Conservation (phyloP, 805 yeast species). For the Metschnikowia vanudenii region DNA sequence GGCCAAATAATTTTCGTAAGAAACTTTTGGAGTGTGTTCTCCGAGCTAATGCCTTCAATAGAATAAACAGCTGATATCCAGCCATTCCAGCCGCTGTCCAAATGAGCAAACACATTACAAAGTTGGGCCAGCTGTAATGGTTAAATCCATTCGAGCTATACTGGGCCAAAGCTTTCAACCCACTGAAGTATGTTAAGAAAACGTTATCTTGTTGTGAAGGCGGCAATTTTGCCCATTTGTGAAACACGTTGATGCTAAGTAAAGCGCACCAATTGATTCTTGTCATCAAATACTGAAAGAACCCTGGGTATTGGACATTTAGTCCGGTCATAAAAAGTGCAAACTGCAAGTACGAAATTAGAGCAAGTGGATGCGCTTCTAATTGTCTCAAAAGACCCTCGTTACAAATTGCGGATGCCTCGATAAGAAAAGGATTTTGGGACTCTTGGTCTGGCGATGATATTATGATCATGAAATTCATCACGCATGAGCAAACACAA, state of each 20-base stretch:
- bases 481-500: constrained; percentile 39
- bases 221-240: constrained; percentile 8
- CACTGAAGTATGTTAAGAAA: constrained; percentile 41
- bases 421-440: constrained; percentile 47
- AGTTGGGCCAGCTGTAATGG: constrained; percentile 42
- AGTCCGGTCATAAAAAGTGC: constrained; percentile 56
- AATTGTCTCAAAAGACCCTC: constrained; percentile 53
- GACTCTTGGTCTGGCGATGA: constrained; percentile 60
- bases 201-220: constrained; percentile 30
- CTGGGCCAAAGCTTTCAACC: constrained; percentile 39
- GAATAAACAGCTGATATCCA: constrained; percentile 22
- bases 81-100: constrained; percentile 28
- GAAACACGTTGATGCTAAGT: constrained; percentile 32
- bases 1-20: constrained; percentile 8
- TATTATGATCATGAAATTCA: constrained; percentile 43
- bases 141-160: constrained; percentile 25
- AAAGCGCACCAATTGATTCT: constrained; percentile 56
- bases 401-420: constrained; percentile 60
- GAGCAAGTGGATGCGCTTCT: constrained; percentile 51
- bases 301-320: constrained; percentile 59
- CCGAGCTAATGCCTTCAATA: constrained; percentile 16
- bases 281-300: constrained; percentile 54
- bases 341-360: constrained; percentile 56
- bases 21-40: constrained; percentile 1
- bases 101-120: constrained; percentile 35